phyloP scores from a whole-genome alignment of 805 yeast species.

The Blastobotrys attinorum region DNA sequence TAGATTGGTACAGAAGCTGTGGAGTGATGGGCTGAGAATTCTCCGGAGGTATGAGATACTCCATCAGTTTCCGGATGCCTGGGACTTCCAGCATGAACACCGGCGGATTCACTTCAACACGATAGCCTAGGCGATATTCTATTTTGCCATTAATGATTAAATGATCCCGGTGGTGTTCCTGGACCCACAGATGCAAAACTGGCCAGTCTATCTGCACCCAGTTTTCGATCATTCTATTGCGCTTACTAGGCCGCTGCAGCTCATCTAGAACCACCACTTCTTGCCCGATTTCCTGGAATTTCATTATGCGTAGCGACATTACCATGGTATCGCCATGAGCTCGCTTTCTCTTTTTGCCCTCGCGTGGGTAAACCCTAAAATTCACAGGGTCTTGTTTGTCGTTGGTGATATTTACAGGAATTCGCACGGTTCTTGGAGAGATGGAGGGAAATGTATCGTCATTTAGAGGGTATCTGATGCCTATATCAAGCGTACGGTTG shows the following conservation, averaged over 20 bases:
- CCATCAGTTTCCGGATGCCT: neutral
- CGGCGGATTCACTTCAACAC: neutral
- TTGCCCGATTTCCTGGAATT: neutral
- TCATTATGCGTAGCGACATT: neutral
- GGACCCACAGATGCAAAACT: neutral
- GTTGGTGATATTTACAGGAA: neutral
- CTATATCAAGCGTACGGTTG: slow-evolving; percentile 2
- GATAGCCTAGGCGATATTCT: neutral
- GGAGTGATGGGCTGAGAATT: slow-evolving; percentile 4
- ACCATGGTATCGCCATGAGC: neutral
- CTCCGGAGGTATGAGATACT: neutral
- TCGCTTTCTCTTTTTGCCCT: neutral
- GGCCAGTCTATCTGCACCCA: neutral
- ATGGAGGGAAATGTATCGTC: neutral
- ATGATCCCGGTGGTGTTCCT: neutral
- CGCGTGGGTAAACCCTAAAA: neutral
- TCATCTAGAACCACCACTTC: neutral
- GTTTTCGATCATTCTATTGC: neutral
- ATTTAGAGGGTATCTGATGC: slow-evolving; percentile 4
- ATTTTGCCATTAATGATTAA: neutral
- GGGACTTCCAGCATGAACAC: neutral
- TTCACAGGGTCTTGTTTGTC: neutral
- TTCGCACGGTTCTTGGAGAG: neutral
- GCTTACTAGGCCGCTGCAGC: neutral
- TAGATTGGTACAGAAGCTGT: slow-evolving; percentile 10